A percentile compares a stretch with the other conserved stretches of the same genome.
Evolutionary conservation across 1,284 basidiomycete genomes (phyloP).

Genomic region (Rhodotorula sp.): DNA sequence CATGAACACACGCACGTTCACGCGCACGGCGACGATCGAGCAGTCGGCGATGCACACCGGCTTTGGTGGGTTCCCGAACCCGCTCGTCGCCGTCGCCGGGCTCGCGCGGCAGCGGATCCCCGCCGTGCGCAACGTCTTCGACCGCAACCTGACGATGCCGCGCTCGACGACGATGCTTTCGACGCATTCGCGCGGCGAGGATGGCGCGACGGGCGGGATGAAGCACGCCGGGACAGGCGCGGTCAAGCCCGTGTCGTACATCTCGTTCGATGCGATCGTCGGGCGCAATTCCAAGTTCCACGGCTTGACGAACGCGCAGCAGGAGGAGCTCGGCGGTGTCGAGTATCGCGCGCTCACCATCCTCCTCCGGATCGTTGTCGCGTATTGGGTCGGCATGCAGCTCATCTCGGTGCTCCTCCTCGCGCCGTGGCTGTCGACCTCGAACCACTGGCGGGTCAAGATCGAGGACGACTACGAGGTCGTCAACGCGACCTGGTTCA

Average conservation of each 20-base stretch:
- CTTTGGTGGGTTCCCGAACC: slow-evolving; percentile 89
- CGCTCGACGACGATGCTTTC: slow-evolving; percentile 64
- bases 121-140: slow-evolving; percentile 20
- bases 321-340: slow-evolving; percentile 89
- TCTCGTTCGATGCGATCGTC: slow-evolving; percentile 80
- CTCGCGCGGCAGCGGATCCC: slow-evolving; percentile 54
- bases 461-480: slow-evolving; percentile 17
- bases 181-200: slow-evolving; percentile 42
- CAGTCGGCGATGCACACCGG: slow-evolving; percentile 54
- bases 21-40: slow-evolving; percentile 46
- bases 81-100: slow-evolving; percentile 60
- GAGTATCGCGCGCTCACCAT: slow-evolving; percentile 68
- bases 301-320: slow-evolving; percentile 73
- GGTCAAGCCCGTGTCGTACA: slow-evolving; percentile 68
- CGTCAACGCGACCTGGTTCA: slow-evolving; percentile 64
- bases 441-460: slow-evolving; percentile 10
- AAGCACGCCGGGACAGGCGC: slow-evolving; percentile 34
- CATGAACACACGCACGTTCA: slow-evolving; percentile 24
- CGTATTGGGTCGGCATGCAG: slow-evolving; percentile 68
- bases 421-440: slow-evolving; percentile 68
- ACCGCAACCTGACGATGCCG: slow-evolving; percentile 69
- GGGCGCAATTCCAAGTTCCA: slow-evolving; percentile 87
- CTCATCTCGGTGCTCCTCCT: slow-evolving; percentile 69
- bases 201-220: slow-evolving; percentile 15
- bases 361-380: slow-evolving; percentile 52